Conservation (phyloP, 148 eudicot species). For the Polygonum aviculare region DNA sequence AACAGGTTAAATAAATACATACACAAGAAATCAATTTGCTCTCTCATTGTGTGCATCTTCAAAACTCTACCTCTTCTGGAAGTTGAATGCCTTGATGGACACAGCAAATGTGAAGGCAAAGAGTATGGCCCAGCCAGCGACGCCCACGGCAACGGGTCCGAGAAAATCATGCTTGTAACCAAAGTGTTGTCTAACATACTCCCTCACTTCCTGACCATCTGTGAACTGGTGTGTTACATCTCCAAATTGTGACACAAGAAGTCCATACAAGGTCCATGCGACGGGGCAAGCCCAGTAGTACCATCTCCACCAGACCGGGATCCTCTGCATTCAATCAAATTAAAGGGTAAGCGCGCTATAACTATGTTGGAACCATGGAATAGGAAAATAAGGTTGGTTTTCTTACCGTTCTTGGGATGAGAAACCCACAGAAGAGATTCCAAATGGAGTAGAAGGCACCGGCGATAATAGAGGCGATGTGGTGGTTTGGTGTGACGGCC, state of each 20-base stretch:
- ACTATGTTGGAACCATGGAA: too few species aligned
- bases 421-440: slow-evolving; percentile 39
- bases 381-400: too few species aligned
- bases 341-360: too few species aligned
- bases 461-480: slow-evolving; percentile 24
- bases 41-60: neutral
- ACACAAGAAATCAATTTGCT: neutral
- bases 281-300: slow-evolving; percentile 52
- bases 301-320: slow-evolving; percentile 69
- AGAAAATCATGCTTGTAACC: slow-evolving; percentile 54
- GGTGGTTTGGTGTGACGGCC: slow-evolving; percentile 30
- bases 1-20: neutral
- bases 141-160: slow-evolving; percentile 34
- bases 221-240: slow-evolving; percentile 18
- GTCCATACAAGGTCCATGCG: slow-evolving; percentile 63
- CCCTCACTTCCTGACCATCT: slow-evolving; percentile 19
- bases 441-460: slow-evolving; percentile 25
- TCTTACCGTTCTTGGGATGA: slow-evolving; percentile 33
- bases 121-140: slow-evolving; percentile 30
- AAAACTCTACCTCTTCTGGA: slow-evolving; percentile 44
- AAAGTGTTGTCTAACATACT: slow-evolving; percentile 32
- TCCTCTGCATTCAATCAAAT: neutral
- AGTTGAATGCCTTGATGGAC: slow-evolving; percentile 55
- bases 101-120: slow-evolving; percentile 56
- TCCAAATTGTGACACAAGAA: slow-evolving; percentile 59